Evolutionary conservation across 192 early-diverging fungal species (phyloP).

Genomic region (Borealophlyctis nickersoniae): DNA sequence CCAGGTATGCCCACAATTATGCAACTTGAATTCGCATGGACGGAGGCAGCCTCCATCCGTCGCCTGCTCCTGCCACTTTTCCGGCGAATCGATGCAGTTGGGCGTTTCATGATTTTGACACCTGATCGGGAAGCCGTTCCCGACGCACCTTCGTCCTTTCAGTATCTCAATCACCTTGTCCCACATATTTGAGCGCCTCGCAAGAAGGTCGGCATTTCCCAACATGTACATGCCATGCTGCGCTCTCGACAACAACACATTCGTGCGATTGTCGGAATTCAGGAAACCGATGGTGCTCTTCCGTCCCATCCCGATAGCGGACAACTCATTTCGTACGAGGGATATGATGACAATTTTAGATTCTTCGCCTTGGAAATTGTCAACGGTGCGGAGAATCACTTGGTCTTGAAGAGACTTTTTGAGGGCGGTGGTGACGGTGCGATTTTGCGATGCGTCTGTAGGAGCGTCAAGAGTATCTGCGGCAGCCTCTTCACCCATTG

Average conservation of each 20-base stretch:
- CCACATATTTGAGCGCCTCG: slow-evolving; percentile 35
- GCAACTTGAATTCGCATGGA: slow-evolving; percentile 37
- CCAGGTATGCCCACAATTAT: slow-evolving; percentile 53
- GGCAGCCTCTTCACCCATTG: neutral
- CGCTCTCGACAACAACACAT: slow-evolving; percentile 56
- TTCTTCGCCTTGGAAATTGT: slow-evolving; percentile 48
- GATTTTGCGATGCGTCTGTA: slow-evolving; percentile 3
- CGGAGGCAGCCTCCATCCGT: slow-evolving; percentile 54
- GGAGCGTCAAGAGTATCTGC: neutral
- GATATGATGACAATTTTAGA: slow-evolving; percentile 36
- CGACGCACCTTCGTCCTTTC: neutral
- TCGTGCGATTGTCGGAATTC: slow-evolving; percentile 52
- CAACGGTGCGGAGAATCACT: slow-evolving; percentile 35
- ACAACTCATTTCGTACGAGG: slow-evolving; percentile 26
- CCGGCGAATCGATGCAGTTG: slow-evolving; percentile 2
- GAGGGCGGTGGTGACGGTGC: neutral
- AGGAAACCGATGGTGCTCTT: slow-evolving; percentile 48
- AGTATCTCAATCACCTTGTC: slow-evolving; percentile 29
- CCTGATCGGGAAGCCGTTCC: neutral
- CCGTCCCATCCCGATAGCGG: neutral
- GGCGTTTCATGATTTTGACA: neutral
- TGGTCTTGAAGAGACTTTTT: neutral
- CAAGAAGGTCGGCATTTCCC: slow-evolving; percentile 44
- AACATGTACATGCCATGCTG: slow-evolving; percentile 59
- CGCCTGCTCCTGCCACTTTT: slow-evolving; percentile 29